Conservation (phyloP, 257 asterid species). For the Capsicum chinense region DNA sequence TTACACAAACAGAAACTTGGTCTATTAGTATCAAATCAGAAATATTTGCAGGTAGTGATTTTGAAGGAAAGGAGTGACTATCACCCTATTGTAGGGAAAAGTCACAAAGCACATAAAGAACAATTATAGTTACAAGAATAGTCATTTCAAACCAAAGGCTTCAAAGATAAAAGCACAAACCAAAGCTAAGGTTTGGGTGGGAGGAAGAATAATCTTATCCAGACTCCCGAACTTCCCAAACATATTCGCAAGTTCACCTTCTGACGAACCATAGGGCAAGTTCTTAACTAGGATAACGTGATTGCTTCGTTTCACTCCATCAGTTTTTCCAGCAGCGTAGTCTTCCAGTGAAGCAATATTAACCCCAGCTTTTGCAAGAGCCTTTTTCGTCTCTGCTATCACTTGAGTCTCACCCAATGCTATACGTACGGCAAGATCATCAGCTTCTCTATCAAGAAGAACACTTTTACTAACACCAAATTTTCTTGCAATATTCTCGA, state of each 20-base stretch:
- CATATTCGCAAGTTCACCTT: conserved; percentile 74
- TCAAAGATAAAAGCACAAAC: conserved; percentile 47
- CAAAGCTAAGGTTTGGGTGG: conserved; percentile 88
- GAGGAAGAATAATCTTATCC: conserved; percentile 86
- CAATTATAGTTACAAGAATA: conserved; percentile 21
- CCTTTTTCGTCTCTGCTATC: conserved; percentile 87
- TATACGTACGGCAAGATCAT: conserved; percentile 80
- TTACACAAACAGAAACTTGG: not conserved
- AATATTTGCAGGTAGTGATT: not conserved
- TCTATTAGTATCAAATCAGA: not conserved
- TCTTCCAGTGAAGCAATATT: conserved; percentile 78
- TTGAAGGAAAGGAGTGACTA: not conserved
- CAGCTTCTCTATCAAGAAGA: conserved; percentile 78
- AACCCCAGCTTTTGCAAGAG: conserved; percentile 81
- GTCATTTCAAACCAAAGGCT: conserved; percentile 23
- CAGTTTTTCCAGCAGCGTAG: conserved; percentile 75
- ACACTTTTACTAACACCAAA: conserved; percentile 89
- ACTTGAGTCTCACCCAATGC: conserved; percentile 97
- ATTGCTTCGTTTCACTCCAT: conserved; percentile 85
- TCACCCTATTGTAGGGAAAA: not conserved
- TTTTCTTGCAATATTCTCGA: conserved; percentile 85
- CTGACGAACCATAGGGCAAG: conserved; percentile 88
- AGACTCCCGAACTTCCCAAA: conserved; percentile 86
- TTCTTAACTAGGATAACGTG: conserved; percentile 90
- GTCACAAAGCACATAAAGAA: conserved; percentile 11